Conservation (phyloP, 2,329 filamentous ascomycete species). For the Penicillium occitanis region DNA sequence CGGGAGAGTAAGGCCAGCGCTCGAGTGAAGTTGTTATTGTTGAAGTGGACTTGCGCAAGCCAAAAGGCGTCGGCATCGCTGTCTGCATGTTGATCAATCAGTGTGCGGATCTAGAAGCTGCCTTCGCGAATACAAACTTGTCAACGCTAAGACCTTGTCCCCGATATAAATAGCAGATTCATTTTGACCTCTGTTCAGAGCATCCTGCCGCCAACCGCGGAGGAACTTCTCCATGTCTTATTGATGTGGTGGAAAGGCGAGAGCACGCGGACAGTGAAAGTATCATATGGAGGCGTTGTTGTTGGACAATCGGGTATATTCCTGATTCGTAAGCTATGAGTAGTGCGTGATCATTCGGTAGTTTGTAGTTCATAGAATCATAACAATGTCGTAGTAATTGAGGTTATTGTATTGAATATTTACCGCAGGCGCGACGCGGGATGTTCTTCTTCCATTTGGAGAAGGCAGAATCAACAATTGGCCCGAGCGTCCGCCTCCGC, state of each 20-base stretch:
- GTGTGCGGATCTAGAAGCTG: constrained; percentile 5
- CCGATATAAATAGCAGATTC: constrained; percentile 96
- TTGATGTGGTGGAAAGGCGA: background rate
- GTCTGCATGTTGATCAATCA: constrained; percentile 53
- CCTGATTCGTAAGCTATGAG: background rate
- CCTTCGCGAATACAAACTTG: constrained; percentile 60
- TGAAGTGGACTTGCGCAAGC: constrained; percentile 97
- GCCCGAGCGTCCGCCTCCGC: constrained; percentile 7
- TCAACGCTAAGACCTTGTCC: constrained; percentile 93
- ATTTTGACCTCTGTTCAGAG: constrained; percentile 92
- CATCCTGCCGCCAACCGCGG: constrained; percentile 91
- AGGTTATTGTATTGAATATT: background rate
- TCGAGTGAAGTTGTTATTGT: constrained; percentile 89
- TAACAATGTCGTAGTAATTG: constrained; percentile 6
- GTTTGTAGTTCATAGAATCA: background rate
- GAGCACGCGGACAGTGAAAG: constrained; percentile 9
- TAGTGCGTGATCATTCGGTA: background rate
- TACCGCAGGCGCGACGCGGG: constrained; percentile 19
- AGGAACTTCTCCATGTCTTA: constrained; percentile 82
- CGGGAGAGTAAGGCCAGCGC: constrained; percentile 82
- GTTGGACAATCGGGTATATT: background rate
- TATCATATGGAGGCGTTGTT: constrained; percentile 4
- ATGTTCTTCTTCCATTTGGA: constrained; percentile 3
- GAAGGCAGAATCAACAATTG: constrained; percentile 13
- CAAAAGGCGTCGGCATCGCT: constrained; percentile 94